Conservation (phyloP, 768 basidiomycete genomes). For the Mycena rebaudengoi region DNA sequence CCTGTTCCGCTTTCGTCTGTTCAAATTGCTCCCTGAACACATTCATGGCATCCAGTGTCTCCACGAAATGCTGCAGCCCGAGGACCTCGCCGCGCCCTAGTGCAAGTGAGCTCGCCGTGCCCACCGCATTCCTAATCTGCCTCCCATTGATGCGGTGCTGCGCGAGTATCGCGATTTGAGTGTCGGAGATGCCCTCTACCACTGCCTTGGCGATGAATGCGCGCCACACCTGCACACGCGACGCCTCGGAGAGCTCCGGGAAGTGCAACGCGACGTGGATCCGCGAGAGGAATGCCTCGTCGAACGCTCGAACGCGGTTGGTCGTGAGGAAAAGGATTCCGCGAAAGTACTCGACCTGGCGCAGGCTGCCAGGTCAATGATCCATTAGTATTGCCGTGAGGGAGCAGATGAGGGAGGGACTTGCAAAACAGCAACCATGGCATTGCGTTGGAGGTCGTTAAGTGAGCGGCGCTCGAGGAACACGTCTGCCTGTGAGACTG, state of each 20-base stretch:
- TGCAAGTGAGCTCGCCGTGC: slow-evolving; percentile 71
- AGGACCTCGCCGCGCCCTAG: slow-evolving; percentile 55
- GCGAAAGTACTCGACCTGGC: slow-evolving; percentile 65
- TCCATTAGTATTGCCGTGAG: slow-evolving; percentile 34
- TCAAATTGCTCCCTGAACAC: slow-evolving; percentile 62
- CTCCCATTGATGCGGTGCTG: slow-evolving; percentile 65
- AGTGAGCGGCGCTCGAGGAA: slow-evolving; percentile 76
- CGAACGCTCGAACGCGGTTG: slow-evolving; percentile 66
- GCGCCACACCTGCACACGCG: slow-evolving; percentile 68
- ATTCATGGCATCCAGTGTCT: slow-evolving; percentile 69
- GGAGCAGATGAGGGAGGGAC: slow-evolving; percentile 18
- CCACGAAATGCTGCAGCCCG: slow-evolving; percentile 58
- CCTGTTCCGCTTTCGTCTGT: slow-evolving; percentile 13
- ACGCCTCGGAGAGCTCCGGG: slow-evolving; percentile 59
- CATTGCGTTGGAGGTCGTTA: slow-evolving; percentile 71
- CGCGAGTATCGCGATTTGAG: slow-evolving; percentile 56
- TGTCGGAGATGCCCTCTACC: slow-evolving; percentile 43
- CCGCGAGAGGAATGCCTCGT: slow-evolving; percentile 74
- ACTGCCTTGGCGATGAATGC: slow-evolving; percentile 59
- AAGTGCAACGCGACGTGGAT: slow-evolving; percentile 75
- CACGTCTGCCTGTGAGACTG: slow-evolving; percentile 62
- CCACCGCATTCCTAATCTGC: slow-evolving; percentile 75
- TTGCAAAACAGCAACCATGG: slow-evolving; percentile 76
- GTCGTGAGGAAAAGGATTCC: slow-evolving; percentile 67
- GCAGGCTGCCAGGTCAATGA: slow-evolving; percentile 46